Conservation (phyloP, 2,329 filamentous ascomycete species). For the Alternaria novae-zelandiae region DNA sequence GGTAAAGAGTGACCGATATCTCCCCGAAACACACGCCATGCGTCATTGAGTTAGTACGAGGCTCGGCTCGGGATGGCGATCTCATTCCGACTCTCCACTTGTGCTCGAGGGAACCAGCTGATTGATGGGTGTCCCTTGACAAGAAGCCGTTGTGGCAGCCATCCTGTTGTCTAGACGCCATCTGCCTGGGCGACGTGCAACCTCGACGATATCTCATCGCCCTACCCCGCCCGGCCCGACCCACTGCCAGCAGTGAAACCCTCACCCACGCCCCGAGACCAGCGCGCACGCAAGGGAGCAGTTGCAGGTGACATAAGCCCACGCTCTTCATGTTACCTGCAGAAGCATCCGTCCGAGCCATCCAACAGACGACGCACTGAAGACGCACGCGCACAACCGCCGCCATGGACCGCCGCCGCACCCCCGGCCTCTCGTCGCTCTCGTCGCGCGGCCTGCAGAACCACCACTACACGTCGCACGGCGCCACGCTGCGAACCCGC, state of each 20-base stretch:
- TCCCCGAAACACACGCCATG: conserved; percentile 19
- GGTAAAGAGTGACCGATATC: conserved; percentile 21
- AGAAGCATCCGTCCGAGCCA: not conserved
- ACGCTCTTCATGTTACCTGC: not conserved
- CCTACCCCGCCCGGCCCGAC: not conserved
- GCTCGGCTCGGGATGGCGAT: conserved; percentile 11
- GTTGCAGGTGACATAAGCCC: not conserved
- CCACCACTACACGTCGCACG: conserved; percentile 89
- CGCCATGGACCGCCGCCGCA: conserved; percentile 66
- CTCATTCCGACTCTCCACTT: not conserved
- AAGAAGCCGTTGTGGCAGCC: not conserved
- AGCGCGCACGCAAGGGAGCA: not conserved
- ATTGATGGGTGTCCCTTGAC: not conserved
- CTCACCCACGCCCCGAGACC: not conserved
- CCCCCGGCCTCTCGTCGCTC: conserved; percentile 81
- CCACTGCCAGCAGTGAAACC: not conserved
- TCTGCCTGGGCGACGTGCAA: conserved; percentile 15
- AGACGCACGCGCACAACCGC: not conserved
- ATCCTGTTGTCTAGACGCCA: conserved; percentile 19
- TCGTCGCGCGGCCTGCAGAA: conserved; percentile 70
- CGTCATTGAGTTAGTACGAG: conserved; percentile 19
- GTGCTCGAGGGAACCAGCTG: not conserved
- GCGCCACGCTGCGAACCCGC: conserved; percentile 80
- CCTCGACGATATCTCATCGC: not conserved
- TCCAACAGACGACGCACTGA: not conserved